Conservation (phyloP, 495 filamentous ascomycete species). For the Xylaria intraflava region DNA sequence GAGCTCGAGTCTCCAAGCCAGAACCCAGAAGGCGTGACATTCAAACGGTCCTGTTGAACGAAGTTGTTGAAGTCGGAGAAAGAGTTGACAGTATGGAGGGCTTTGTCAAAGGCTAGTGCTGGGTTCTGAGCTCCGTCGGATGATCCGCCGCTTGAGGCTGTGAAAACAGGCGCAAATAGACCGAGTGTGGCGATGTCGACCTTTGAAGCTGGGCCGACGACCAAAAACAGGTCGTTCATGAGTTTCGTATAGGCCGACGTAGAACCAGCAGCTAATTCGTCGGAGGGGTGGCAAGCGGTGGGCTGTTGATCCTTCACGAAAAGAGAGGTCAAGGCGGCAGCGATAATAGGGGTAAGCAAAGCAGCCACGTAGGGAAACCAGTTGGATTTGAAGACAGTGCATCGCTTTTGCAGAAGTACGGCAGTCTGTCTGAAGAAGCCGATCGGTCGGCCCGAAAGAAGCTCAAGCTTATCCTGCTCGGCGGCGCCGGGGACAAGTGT, state of each 20-base stretch:
- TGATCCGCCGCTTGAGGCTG: constrained; percentile 11
- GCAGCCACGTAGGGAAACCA: constrained; percentile 67
- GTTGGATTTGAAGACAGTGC: constrained; percentile 68
- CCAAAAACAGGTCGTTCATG: constrained; percentile 41
- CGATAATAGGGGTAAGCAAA: constrained; percentile 65
- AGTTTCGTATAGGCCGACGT: constrained; percentile 18
- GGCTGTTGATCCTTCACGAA: constrained; percentile 54
- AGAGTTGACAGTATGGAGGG: constrained; percentile 55
- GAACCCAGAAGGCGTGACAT: constrained; percentile 68
- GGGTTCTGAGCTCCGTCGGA: neutral
- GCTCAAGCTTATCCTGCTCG: constrained; percentile 40
- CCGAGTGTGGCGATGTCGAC: constrained; percentile 33
- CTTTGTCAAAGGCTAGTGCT: constrained; percentile 23
- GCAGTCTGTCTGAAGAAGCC: constrained; percentile 57
- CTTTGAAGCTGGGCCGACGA: constrained; percentile 54
- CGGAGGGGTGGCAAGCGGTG: constrained; percentile 51
- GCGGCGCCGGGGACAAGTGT: constrained; percentile 11
- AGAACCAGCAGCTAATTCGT: constrained; percentile 15
- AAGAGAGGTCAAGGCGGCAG: constrained; percentile 66
- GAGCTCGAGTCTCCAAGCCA: constrained; percentile 56
- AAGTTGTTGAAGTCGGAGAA: constrained; percentile 60
- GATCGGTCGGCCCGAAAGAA: constrained; percentile 62
- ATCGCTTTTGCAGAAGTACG: constrained; percentile 70
- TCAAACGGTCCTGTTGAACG: constrained; percentile 52
- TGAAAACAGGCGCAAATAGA: constrained; percentile 41